Percentiles rank a stretch among this genome's conserved stretches.
Evolutionary conservation across 2,329 filamentous ascomycete species (phyloP).

Genomic region (Claviceps sp.): DNA sequence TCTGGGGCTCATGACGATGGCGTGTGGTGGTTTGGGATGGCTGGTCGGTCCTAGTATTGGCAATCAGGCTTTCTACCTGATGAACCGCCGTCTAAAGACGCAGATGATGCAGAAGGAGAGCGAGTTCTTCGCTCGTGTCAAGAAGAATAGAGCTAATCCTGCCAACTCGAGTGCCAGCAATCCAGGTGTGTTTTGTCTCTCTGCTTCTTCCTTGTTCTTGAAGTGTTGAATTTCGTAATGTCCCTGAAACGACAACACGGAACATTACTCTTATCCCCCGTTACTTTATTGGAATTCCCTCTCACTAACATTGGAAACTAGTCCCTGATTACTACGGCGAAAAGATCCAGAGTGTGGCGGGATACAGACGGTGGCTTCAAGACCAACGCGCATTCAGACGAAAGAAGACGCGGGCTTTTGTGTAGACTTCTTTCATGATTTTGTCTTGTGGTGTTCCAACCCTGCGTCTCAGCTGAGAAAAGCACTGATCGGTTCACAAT

Average conservation of each 20-base stretch:
- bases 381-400: conserved; percentile 95
- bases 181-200: conserved; percentile 38
- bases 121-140: conserved; percentile 84
- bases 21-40: conserved; percentile 75
- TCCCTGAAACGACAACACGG: too few species aligned
- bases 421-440: conserved; percentile 24
- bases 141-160: conserved; percentile 84
- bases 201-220: too few species aligned
- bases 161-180: conserved; percentile 79
- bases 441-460: too few species aligned
- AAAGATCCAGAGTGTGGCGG: conserved; percentile 86
- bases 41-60: conserved; percentile 73
- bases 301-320: conserved; percentile 15
- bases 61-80: conserved; percentile 62
- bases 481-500: too few species aligned
- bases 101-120: conserved; percentile 83
- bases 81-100: conserved; percentile 55
- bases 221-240: too few species aligned
- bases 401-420: conserved; percentile 64
- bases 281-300: too few species aligned
- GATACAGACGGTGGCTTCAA: conserved; percentile 91
- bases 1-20: conserved; percentile 66
- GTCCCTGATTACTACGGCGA: conserved; percentile 97
- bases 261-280: too few species aligned
- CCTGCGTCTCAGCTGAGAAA: too few species aligned